Base-by-base conservation (phyloP, 1,139 yeast genomes). In the Magnusiomyces sp. region DNA sequence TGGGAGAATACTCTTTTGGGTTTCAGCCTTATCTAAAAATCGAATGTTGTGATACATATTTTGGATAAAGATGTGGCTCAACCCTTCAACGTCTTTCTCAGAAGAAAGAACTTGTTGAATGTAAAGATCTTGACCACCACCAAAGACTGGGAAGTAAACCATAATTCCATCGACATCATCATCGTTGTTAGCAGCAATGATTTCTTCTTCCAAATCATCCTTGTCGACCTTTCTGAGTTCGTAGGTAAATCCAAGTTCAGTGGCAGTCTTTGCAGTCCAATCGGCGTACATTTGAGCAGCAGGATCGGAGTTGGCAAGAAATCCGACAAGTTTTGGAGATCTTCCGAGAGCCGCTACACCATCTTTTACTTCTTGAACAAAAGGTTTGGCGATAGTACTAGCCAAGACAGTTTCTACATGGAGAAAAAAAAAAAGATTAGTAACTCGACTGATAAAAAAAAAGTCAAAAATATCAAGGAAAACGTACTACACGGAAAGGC, bases 111-210 rank as follows among this genome's bases (percentile, higher is more conserved):
- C 83, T 69, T 92, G 97, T 69, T 92, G 97, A 51, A 92, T 70
- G 65, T 94, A 92, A 67, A 86, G 95, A 65, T 92, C 98, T 69
- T 92, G 98, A 55, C 86, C 79, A 63, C 87, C 88, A 2, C 96
- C 96, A 69, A 88, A 92, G 2, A 92, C 97, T 0, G 98, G 98
- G 76, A 90, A 92, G 67, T 92, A 92, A n/a, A 92, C 92, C 89
- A 92, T 89, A 58, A 92, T 92, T 31, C 98, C 98, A 63, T 88
- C 83, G 36, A 92, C 88, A 1, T 66, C 60, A 50, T 77, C 80
- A 61, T 90, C 94, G 33, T 74, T 73, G 65, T 92, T 92, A 53
- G 97, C 97, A 47, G 76, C 79, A 50, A 89, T 77, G 54, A 92
- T 79, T 32, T 81, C 82, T 56, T 82, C 89, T 66, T 92, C 98